Base-by-base conservation (phyloP, 78 protist genomes). In the Dictyostelium capitatum region DNA sequence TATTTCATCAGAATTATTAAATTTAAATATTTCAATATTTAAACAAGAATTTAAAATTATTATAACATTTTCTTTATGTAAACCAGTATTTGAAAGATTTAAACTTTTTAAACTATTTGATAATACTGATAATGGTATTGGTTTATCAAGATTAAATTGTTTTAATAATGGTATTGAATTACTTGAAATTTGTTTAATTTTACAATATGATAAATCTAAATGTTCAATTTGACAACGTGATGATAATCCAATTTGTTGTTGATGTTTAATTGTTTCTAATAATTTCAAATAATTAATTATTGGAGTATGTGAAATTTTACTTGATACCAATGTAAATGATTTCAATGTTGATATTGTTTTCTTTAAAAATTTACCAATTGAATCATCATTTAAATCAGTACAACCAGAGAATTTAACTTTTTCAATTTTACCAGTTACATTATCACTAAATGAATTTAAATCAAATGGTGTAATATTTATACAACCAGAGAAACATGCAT, bases 141-240 rank as follows among this genome's bases (percentile, higher is more conserved):
- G 75, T 25, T 25, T n/a, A 67, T 67, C 75, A 8, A 67, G 32
- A 15, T 67, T 23, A 32, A 67, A 67, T 67, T 41, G 75, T 67
- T 67, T 67, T 32, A 67, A 67, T 11, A 67, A 28, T 14, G 41
- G 32, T 32, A 28, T 32, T 28, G 59, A 25, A 4, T 11, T 11
- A 8, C 28, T 48, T 43, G 43, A 64, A 7, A 50, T 47, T 12
- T 25, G 23, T 50, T 82, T 83, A 43, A 83, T 48, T 59, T 84
- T 84, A 59, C 92, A 84, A 59, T 47, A 46, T 15, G 92, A 72
- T 25, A 84, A 23, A 47, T 84, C 82, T 14, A 87, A 50, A 23
- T 74, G 62, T 30, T 23, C 28, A 9, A 84, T 30, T 8, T 43
- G 8, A 20, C 43, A 17, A 20, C 46, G 41, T 37, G 79, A 73